Percentiles rank a stretch among this genome's conserved stretches.
Evolutionary conservation across 306 rosid species (phyloP).

Genomic region (Malus sylvestris): DNA sequence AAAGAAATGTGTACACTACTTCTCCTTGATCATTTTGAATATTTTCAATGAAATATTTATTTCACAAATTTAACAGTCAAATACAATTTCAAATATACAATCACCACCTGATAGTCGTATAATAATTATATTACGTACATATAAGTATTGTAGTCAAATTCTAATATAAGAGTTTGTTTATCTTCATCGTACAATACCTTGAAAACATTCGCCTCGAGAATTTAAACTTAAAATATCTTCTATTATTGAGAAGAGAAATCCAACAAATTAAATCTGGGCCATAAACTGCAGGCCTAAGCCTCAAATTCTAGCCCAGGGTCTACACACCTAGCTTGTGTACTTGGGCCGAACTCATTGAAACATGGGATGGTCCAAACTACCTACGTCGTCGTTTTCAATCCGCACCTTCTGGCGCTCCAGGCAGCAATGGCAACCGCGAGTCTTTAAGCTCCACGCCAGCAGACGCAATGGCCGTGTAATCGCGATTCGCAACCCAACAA

Average conservation of each 20-base stretch:
- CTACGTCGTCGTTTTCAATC: neutral
- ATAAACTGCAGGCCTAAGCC: neutral
- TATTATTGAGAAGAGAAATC: neutral
- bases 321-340: neutral
- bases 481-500: neutral
- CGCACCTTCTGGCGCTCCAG: neutral
- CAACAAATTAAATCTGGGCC: neutral
- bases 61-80: no score
- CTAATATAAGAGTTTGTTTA: no score
- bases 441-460: neutral
- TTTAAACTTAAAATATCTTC: no score
- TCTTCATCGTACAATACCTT: no score
- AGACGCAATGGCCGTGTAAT: neutral
- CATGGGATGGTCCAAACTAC: neutral
- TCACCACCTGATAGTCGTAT: no score
- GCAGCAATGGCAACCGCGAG: neutral
- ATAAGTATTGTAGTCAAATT: no score
- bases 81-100: no score
- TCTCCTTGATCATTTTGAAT: neutral
- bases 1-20: constrained; percentile 14
- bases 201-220: no score
- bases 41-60: no score
- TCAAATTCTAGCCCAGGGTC: neutral
- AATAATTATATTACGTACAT: no score
- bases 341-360: neutral